These are phyloP conservation scores for Neurospora sp. DNA, from an alignment of 495 filamentous ascomycete species.

Conservation along the genomic window DNA sequence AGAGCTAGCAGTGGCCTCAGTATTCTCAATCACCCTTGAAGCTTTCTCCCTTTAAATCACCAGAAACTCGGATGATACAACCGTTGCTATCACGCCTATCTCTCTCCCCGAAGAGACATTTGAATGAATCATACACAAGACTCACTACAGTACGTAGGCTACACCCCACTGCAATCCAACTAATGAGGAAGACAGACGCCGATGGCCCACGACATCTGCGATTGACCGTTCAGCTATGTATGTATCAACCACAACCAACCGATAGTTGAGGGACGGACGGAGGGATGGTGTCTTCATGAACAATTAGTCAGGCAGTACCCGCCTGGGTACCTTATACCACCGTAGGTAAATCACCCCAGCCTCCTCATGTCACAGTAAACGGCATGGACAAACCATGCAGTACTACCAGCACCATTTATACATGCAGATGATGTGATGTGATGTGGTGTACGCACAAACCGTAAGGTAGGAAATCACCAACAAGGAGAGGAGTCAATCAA, in stretches of 20 bases:
- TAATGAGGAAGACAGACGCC: not conserved
- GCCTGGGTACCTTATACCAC: not conserved
- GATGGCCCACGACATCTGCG: not conserved
- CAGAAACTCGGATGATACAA: not conserved
- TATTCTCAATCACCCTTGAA: not conserved
- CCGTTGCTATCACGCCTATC: not conserved
- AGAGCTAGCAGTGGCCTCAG: not conserved
- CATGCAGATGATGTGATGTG: not conserved
- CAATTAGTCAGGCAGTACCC: not conserved
- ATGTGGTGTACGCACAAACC: not conserved
- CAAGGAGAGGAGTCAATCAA: not conserved
- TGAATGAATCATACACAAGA: not conserved
- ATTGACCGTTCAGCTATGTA: not conserved
- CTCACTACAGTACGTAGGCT: not conserved
- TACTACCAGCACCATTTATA: not conserved
- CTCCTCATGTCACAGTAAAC: not conserved
- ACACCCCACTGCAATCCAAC: not conserved
- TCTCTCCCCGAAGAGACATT: not conserved
- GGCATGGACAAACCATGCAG: not conserved
- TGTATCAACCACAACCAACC: not conserved
- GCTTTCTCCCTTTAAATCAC: not conserved
- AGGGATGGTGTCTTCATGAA: not conserved
- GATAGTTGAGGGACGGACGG: not conserved
- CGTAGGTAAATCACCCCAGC: not conserved
- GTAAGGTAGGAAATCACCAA: not conserved